Evolutionary conservation across 208 protist genomes (phyloP), one percentile per base, ranked within the genome.

Genomic region (Leishmania major): DNA sequence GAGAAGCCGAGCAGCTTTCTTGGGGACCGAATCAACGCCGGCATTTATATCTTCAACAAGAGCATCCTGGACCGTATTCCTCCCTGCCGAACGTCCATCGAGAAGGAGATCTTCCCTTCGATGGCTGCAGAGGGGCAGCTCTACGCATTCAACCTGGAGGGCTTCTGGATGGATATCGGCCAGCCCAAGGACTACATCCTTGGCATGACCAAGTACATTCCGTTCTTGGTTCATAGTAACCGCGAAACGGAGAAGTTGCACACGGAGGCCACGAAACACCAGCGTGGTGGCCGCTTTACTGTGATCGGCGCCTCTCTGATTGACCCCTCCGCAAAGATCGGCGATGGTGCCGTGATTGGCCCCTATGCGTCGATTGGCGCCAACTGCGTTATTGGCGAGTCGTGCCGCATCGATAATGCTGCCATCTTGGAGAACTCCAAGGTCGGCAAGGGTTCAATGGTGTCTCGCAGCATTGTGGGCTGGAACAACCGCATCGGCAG

Each of bases 131-230:
- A 97, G 17, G 83, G 86, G n/a, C 80, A 99, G 84, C 93, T 99
- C n/a, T 99, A 92, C 88, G 93, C 92, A 64, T 99, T 99, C 90
- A 94, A 97, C 78, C 92, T 99, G 19, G 89, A 96, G 53, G 97
- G 98, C 55, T 99, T 99, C 88, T 99, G 99, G 99, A 99, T 99
- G 97, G 99, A 99, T 81, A 94, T 99, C 76, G 99, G 99, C 70
- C 94, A 99, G 89, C 99, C 99, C 6, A 90, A 91, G 45, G 98
- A 99, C 84, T 99, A 93, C 87, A 94, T 99, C 75, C 71, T 79
- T 15, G 98, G 98, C 28, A 94, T 96, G 75, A 73, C 69, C 51
- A 94, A 99, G 78, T 98, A 95, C 83, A 92, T 99, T 62, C 79
- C 87, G 43, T 90, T 87, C 25, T 84, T 98, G n/a, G 70, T 81